Base-by-base conservation (phyloP, 2,329 filamentous ascomycete genomes). In the Cordyceps tenuipes region DNA sequence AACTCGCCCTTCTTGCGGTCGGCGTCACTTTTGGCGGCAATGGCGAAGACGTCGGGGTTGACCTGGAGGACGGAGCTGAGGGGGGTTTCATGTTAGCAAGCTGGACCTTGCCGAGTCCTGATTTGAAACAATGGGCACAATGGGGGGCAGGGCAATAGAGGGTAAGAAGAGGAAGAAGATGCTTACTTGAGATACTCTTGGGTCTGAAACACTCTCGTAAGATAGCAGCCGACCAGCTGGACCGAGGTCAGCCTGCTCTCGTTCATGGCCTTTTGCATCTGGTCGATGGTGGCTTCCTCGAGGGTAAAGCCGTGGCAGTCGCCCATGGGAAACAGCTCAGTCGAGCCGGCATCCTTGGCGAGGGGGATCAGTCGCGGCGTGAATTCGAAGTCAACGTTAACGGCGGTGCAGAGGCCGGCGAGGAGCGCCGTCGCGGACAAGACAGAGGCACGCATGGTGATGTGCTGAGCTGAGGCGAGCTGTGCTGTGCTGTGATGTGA, bases 251-350 rank as follows among this genome's bases (percentile, higher is more conserved):
- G 71, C 12, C 68, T 73, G 5, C 82, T 81, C n/a, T 71, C 70
- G 7, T 65, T 65, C 77, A 90, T 77, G 34, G 80, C 79, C 5
- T 71, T 67, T 66, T 89, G 86, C 66, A 91, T 79, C 62, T 87
- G 73, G 63, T 88, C 85, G 63, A 90, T 87, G 7, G 82, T 86
- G 17, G 85, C 85, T 69, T 90, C 87, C 70, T 89, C 85, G 17
- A 90, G 75, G 52, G 76, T 73, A 64, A 88, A 78, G 10, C 79
- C 80, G 60, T 80, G 72, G 69, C 88, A 91, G 13, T 69, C 69
- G 0, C 75, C 77, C 85, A 89, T 87, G 2, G 84, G 81, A 66
- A 90, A 89, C 23, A 78, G 66, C 13, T 69, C 62, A 1, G 67
- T 59, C 4, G 75, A 70, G 44, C 70, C 71, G 19, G 68, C 72